Evolutionary conservation across 2,329 filamentous ascomycete species (phyloP).

Genomic region (Rhexocercosporidium sp.): DNA sequence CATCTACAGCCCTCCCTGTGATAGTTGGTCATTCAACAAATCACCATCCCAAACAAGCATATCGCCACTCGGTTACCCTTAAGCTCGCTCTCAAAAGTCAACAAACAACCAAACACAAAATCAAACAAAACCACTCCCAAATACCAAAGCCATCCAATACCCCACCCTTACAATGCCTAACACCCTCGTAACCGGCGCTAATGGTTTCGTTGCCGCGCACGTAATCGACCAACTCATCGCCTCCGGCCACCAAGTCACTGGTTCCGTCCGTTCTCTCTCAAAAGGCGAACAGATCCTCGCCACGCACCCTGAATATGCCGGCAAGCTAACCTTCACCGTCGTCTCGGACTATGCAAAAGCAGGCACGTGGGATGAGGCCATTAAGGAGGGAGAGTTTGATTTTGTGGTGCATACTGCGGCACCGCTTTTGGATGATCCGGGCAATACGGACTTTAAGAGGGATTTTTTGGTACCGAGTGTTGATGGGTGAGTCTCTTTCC

Average conservation of each 20-base stretch:
- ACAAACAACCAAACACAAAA: background rate
- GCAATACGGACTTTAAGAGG: constrained; percentile 40
- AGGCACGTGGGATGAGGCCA: constrained; percentile 39
- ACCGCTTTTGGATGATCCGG: constrained; percentile 39
- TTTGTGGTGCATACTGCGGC: constrained; percentile 43
- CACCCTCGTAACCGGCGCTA: constrained; percentile 41
- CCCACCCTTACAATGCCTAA: constrained; percentile 35
- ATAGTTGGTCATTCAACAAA: background rate
- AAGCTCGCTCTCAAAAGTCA: background rate
- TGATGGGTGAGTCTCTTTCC: constrained; percentile 32
- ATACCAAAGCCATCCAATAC: background rate
- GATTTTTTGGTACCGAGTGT: constrained; percentile 40
- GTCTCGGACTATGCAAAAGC: constrained; percentile 39
- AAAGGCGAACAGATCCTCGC: constrained; percentile 36
- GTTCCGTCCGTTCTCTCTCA: constrained; percentile 35
- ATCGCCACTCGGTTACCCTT: background rate
- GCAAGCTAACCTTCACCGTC: constrained; percentile 39
- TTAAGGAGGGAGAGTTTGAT: constrained; percentile 39
- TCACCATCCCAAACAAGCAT: background rate
- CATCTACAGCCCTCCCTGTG: background rate
- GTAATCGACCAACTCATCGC: constrained; percentile 38
- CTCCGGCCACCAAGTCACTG: constrained; percentile 35
- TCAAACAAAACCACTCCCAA: background rate
- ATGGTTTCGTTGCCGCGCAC: constrained; percentile 40
- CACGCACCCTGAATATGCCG: constrained; percentile 40